Evolutionary conservation across 768 basidiomycete genomes (phyloP).

Genomic region (Suillus subaureus): DNA sequence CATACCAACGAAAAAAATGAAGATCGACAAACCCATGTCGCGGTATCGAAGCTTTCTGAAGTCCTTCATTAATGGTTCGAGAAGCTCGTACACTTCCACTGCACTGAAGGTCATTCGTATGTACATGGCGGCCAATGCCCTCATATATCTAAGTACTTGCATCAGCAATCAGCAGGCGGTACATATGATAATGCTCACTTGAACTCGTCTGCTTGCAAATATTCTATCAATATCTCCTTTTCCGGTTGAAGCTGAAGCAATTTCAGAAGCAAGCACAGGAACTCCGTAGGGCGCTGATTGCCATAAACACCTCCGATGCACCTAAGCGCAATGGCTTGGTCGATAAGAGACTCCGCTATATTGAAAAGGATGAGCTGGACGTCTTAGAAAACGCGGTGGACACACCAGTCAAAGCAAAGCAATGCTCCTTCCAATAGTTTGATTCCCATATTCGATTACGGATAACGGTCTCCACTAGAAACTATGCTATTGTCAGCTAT

Average conservation of each 20-base stretch:
- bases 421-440: slow-evolving; percentile 96
- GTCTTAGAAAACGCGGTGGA: slow-evolving; percentile 12
- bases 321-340: slow-evolving; percentile 83
- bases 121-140: slow-evolving; percentile 92
- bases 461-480: slow-evolving; percentile 94
- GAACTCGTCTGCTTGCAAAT: slow-evolving; percentile 95
- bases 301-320: slow-evolving; percentile 93
- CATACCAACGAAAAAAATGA: not conserved
- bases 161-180: not conserved
- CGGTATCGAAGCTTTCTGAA: slow-evolving; percentile 85
- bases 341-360: slow-evolving; percentile 89
- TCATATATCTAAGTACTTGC: slow-evolving; percentile 68
- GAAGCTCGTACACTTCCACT: slow-evolving; percentile 87
- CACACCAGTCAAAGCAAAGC: slow-evolving; percentile 92
- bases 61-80: slow-evolving; percentile 95
- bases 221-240: slow-evolving; percentile 95
- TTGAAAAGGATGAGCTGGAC: slow-evolving; percentile 9
- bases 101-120: slow-evolving; percentile 92
- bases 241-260: slow-evolving; percentile 96
- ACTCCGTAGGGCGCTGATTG: slow-evolving; percentile 94
- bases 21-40: slow-evolving; percentile 65
- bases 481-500: slow-evolving; percentile 50
- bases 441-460: slow-evolving; percentile 96
- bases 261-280: slow-evolving; percentile 90
- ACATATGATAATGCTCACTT: slow-evolving; percentile 63